Evolutionary conservation across 2,329 filamentous ascomycete genomes (phyloP), one percentile per base, ranked within the genome.

Genomic region (Hansfordia pulvinata): DNA sequence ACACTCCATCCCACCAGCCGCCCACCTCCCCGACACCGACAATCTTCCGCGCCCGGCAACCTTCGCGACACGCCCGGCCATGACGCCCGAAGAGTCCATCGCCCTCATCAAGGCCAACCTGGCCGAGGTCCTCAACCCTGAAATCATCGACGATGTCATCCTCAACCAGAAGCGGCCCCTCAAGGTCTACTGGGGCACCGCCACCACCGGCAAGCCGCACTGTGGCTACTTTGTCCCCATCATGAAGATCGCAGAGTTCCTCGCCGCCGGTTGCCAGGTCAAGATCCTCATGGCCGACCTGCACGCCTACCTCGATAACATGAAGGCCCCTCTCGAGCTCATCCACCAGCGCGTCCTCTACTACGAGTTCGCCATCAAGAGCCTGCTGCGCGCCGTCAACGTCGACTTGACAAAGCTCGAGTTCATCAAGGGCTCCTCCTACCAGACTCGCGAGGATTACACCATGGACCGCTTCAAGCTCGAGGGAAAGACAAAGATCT

Each of bases 381-480:
- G 76, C 3, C 64, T 88, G 26, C 69, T 93, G 21, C 63, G 77
- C 44, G 69, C 85, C 2, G 77, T 92, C 19, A 76, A 78, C 24
- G 84, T 94, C 8, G 68, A 79, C 20, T 77, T 80, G 30, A 72
- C 81, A 35, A 76, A 79, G 46, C 66, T 96, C 23, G 68, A 76
- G 36, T 93, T 96, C 43, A 76, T 94, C 13, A 65, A 82, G 2
- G 90, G 88, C 9, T 85, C 76, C 42, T 76, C 69, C 26, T 93
- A 92, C 69, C 85, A 94, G 49, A 70, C 66, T 42, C 66, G 52
- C 31, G 47, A 64, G 14, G 65, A 74, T 21, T 96, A 94, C 57
- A 71, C 76, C 33, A 90, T 93, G 81, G 88, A 96, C 48, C 56
- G 93, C 18, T 88, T 86, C 57, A 74, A 79, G 46, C 50, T 96